Evolutionary conservation across 108 stramenopile species (phyloP), one percentile per base, ranked within the genome.

Genomic region (Skeletonema marinoi): DNA sequence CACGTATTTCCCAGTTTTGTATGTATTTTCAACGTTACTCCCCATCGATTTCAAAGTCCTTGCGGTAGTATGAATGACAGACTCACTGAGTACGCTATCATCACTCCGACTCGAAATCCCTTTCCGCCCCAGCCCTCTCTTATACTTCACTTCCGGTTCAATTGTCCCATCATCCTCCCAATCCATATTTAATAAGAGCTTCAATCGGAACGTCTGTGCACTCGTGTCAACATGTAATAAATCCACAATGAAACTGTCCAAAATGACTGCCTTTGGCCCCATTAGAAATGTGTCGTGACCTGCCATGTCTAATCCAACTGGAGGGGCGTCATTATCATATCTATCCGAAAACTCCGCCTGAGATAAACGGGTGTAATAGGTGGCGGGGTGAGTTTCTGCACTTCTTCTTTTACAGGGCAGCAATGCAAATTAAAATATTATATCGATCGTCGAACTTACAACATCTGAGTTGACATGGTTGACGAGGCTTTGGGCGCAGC

Each of bases 101-200:
- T 4, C 36, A 2, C 31, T n/a, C 8, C 11, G 32, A 16, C 21
- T 60, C n/a, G 30, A 32, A 11, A 3, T 3, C 14, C 14, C 9
- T 25, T 56, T 44, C 13, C 61, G 36, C n/a, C 72, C 59, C 33
- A 80, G 41, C 35, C 51, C 65, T 14, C 79, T 68, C 31, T 74
- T 80, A 8, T 38, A 62, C 51, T 80, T 80, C 7, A 38, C 44
- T 33, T 80, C 79, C 31, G 79, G 79, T 54, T 70, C 72, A 7
- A 80, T 80, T 4, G 67, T 80, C 5, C 79, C 79, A 58, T 80
- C 79, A 70, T 80, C 79, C n/a, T 74, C 79, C 78, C 79, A 80
- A 36, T 80, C 79, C 60, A 68, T 63, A 30, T 66, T 80, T 32
- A 80, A 21, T 41, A 80, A 48, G 13, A 80, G 10, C 56, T 80